These are phyloP conservation scores for Suillus decipiens DNA, from an alignment of 768 basidiomycete species.

Conservation along the genomic window DNA sequence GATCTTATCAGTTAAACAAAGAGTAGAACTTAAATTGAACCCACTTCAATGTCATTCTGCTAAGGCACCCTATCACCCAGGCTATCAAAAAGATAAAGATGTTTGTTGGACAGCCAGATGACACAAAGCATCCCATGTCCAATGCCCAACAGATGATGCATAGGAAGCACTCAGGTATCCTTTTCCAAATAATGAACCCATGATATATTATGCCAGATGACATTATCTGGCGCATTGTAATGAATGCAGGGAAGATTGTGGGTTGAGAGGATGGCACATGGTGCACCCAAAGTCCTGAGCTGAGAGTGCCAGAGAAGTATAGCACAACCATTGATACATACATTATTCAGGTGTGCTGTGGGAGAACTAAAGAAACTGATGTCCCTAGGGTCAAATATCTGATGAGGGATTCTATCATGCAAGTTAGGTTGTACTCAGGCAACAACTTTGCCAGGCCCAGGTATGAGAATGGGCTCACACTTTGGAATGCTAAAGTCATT, in stretches of 20 bases:
- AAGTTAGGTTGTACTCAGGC: background rate
- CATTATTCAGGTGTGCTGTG: slow-evolving; percentile 15
- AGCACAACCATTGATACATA: slow-evolving; percentile 17
- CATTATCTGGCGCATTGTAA: slow-evolving; percentile 8
- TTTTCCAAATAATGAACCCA: slow-evolving; percentile 33
- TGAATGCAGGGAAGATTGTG: slow-evolving; percentile 12
- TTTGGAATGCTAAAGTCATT: background rate
- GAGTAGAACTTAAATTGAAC: background rate
- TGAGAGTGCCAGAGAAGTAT: slow-evolving; percentile 10
- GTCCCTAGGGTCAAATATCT: slow-evolving; percentile 12
- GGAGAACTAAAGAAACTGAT: slow-evolving; percentile 12
- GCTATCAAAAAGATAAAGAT: background rate
- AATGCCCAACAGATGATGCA: slow-evolving; percentile 25
- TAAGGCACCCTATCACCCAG: background rate
- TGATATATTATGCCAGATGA: slow-evolving; percentile 24
- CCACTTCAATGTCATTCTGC: background rate
- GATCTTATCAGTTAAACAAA: background rate
- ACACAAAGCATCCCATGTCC: slow-evolving; percentile 37
- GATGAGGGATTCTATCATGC: background rate
- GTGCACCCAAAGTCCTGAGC: background rate
- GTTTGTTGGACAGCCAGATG: background rate
- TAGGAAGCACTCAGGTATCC: slow-evolving; percentile 37
- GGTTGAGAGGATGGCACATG: slow-evolving; percentile 14
- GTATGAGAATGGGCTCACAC: background rate
- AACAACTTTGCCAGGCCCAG: background rate